These are phyloP conservation scores for Gentiana straminea DNA, from an alignment of 257 asterid genomes.

Conservation along the genomic window DNA sequence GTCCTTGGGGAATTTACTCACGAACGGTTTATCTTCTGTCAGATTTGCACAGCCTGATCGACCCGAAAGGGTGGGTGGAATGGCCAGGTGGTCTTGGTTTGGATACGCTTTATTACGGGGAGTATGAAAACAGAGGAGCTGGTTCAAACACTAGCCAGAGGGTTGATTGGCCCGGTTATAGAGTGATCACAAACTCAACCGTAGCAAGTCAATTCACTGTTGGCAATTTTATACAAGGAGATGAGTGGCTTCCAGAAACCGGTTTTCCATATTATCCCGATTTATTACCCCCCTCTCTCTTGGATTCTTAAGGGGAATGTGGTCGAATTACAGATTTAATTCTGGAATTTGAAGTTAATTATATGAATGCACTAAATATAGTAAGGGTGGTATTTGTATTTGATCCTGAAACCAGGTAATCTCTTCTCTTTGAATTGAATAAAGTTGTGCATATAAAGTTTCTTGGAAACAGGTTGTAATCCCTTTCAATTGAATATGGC, in stretches of 20 bases:
- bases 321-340: too few relatives aligned
- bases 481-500: too few relatives aligned
- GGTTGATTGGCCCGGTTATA: constrained; percentile 85
- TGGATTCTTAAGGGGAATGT: too few relatives aligned
- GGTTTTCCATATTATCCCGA: constrained; percentile 49
- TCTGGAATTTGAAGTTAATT: too few relatives aligned
- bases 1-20: constrained; percentile 9
- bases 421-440: too few relatives aligned
- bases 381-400: too few relatives aligned
- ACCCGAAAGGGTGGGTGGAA: not conserved
- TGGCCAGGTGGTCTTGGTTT: constrained; percentile 7
- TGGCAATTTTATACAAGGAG: constrained; percentile 60
- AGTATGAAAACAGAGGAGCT: not conserved
- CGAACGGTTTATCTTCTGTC: not conserved
- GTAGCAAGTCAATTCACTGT: constrained; percentile 75
- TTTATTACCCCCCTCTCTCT: constrained; percentile 35
- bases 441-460: too few relatives aligned
- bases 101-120: not conserved
- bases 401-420: too few relatives aligned
- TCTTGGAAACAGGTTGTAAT: too few relatives aligned
- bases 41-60: not conserved
- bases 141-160: constrained; percentile 54
- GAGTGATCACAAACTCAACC: constrained; percentile 35
- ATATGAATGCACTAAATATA: too few relatives aligned
- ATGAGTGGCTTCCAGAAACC: constrained; percentile 46